A percentile compares a stretch with the other conserved stretches of the same genome.
phyloP scores from a whole-genome alignment of 139 green algal species.

The Microglena sp. region DNA sequence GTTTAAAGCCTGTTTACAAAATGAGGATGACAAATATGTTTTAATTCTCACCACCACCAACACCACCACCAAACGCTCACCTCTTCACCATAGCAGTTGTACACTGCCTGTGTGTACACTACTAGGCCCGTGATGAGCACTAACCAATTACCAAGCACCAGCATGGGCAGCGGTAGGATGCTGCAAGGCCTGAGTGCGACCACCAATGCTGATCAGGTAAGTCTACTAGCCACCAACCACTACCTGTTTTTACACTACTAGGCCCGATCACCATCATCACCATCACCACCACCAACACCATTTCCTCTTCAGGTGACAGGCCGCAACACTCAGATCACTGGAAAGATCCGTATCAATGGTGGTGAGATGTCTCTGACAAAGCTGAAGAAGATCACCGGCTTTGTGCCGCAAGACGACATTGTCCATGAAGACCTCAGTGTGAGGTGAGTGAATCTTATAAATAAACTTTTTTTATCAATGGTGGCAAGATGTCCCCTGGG shows the following conservation, averaged over 20 bases:
- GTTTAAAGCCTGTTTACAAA: background rate
- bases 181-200: background rate
- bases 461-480: too few species aligned
- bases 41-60: background rate
- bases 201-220: background rate
- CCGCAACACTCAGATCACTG: slow-evolving; percentile 4
- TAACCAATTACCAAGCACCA: background rate
- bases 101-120: background rate
- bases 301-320: background rate
- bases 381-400: slow-evolving; percentile 40
- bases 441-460: slow-evolving; percentile 10
- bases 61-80: background rate
- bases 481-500: too few species aligned
- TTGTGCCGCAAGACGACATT: slow-evolving; percentile 77
- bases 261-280: too few species aligned
- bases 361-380: slow-evolving; percentile 11
- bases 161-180: background rate
- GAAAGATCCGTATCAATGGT: slow-evolving; percentile 18
- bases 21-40: background rate
- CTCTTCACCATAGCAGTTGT: background rate
- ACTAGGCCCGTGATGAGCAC: background rate
- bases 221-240: too few species aligned
- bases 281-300: too few species aligned
- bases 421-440: slow-evolving; percentile 56
- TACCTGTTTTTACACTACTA: too few species aligned